These are phyloP conservation scores for Gynochthodes officinalis DNA, from an alignment of 257 asterid genomes.

Conservation along the genomic window DNA sequence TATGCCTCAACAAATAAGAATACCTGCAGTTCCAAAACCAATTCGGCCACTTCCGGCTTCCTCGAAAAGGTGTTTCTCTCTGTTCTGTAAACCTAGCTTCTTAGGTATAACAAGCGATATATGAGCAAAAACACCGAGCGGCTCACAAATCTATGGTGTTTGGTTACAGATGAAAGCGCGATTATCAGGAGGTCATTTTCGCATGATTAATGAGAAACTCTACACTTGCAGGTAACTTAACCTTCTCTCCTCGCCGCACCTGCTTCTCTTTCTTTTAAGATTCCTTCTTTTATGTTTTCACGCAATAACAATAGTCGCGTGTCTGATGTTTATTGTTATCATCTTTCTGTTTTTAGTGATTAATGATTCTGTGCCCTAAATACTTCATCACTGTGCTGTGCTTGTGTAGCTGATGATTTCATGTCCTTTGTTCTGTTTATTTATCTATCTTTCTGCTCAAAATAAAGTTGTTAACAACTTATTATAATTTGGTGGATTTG, in stretches of 20 bases:
- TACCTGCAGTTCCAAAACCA: slow-evolving; percentile 40
- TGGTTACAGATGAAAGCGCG: slow-evolving; percentile 73
- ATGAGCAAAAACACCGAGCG: not conserved
- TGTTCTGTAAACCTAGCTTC: not conserved
- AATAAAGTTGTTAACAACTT: not conserved
- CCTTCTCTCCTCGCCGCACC: not conserved
- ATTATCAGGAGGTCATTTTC: slow-evolving; percentile 86
- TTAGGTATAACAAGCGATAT: too few species aligned
- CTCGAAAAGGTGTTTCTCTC: slow-evolving; percentile 55
- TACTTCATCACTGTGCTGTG: not conserved
- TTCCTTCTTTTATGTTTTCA: not conserved
- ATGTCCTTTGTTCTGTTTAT: not conserved
- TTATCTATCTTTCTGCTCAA: not conserved
- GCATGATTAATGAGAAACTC: slow-evolving; percentile 92
- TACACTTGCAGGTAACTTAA: slow-evolving; percentile 77
- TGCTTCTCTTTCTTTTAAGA: not conserved
- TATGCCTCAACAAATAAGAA: slow-evolving; percentile 20
- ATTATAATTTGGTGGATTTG: not conserved
- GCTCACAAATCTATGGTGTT: not conserved
- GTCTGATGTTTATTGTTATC: not conserved
- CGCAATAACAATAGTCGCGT: not conserved
- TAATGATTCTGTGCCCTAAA: not conserved
- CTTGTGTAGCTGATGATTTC: not conserved
- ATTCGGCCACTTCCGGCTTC: slow-evolving; percentile 40
- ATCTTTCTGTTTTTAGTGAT: not conserved